These are phyloP conservation scores for Fusarium sp. DNA, from an alignment of 2,329 filamentous ascomycete species.

Conservation along the genomic window DNA sequence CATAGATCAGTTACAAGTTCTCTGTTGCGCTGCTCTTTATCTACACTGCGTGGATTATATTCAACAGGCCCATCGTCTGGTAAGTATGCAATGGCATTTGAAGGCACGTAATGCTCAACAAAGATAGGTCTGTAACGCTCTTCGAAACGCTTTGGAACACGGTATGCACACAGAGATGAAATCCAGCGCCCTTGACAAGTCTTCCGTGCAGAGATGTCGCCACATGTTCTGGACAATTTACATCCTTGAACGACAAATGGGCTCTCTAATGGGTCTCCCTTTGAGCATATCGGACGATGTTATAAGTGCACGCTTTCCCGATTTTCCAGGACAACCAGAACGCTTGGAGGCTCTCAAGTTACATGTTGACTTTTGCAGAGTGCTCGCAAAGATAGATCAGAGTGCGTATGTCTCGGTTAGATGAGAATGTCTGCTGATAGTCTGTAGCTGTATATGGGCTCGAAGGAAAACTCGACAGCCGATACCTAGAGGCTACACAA, in stretches of 20 bases:
- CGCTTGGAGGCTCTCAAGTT: constrained; percentile 22
- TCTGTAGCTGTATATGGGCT: constrained; percentile 36
- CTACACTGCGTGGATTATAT: constrained; percentile 25
- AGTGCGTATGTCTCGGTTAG: constrained; percentile 6
- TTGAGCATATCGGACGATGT: constrained; percentile 32
- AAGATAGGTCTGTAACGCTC: constrained; percentile 26
- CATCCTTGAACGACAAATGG: constrained; percentile 31
- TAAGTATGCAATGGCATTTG: neutral
- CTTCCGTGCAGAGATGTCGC: constrained; percentile 28
- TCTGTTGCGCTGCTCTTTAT: constrained; percentile 35
- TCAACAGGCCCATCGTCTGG: constrained; percentile 24
- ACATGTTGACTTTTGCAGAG: constrained; percentile 29
- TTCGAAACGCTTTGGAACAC: constrained; percentile 20
- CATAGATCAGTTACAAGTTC: constrained; percentile 33
- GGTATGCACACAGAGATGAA: constrained; percentile 41
- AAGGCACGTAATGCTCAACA: neutral
- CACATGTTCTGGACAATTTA: constrained; percentile 38
- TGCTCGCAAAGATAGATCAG: constrained; percentile 37
- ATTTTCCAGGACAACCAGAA: constrained; percentile 15
- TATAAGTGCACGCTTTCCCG: constrained; percentile 31
- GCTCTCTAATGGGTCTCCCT: constrained; percentile 33
- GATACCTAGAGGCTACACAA: constrained; percentile 34
- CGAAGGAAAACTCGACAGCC: constrained; percentile 40
- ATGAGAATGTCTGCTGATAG: neutral
- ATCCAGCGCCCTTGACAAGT: constrained; percentile 9